Conservation (phyloP, 805 yeast species). For the Kregervanrija pseudodelftensis region DNA sequence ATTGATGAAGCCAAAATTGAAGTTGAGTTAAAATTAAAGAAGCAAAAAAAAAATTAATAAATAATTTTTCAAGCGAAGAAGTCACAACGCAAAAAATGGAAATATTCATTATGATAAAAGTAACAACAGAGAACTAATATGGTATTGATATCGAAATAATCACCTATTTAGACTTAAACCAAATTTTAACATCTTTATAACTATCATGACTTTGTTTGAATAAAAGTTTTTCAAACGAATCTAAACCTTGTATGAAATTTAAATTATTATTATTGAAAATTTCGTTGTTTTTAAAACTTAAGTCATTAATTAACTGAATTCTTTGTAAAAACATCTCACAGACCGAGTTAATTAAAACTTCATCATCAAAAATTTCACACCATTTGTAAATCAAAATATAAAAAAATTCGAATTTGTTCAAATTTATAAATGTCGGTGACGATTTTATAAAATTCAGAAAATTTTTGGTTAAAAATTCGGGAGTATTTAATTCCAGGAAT, state of each 20-base stretch:
- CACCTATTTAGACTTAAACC: slow-evolving; percentile 11
- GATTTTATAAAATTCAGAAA: slow-evolving; percentile 80
- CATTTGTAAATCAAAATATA: slow-evolving; percentile 51
- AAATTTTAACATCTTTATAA: slow-evolving; percentile 21
- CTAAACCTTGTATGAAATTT: slow-evolving; percentile 58
- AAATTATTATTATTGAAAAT: slow-evolving; percentile 22
- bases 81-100: too few relatives aligned
- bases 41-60: too few relatives aligned
- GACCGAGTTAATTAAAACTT: slow-evolving; percentile 43
- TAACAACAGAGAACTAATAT: too few relatives aligned
- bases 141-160: too few relatives aligned
- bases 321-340: slow-evolving; percentile 52
- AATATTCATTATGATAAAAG: too few relatives aligned
- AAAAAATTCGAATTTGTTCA: too few relatives aligned
- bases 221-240: slow-evolving; percentile 64
- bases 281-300: slow-evolving; percentile 38
- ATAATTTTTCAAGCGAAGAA: too few relatives aligned
- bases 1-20: too few relatives aligned
- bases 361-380: slow-evolving; percentile 65
- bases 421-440: slow-evolving; percentile 24
- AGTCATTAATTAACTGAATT: slow-evolving; percentile 64
- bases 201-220: slow-evolving; percentile 45
- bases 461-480: slow-evolving; percentile 56
- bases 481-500: slow-evolving; percentile 62
- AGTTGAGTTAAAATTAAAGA: too few relatives aligned